Base-by-base conservation (phyloP, 352 stramenopile species). In the Phytophthora aleatoria region DNA sequence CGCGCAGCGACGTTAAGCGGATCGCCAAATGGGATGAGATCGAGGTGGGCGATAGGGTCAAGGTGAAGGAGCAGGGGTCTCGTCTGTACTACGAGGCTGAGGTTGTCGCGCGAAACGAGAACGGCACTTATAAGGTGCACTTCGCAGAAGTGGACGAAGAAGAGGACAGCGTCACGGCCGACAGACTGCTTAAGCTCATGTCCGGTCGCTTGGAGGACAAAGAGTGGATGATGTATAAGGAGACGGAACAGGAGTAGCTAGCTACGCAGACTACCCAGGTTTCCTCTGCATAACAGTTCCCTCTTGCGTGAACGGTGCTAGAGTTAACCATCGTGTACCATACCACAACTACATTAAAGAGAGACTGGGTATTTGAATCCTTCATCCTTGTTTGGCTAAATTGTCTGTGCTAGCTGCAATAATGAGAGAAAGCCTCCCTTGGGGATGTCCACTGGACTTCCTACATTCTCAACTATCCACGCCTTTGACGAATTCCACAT, bases 191-290 rank as follows among this genome's bases (percentile, higher is more conserved):
- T 47, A 90, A 90, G 51, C 72, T 88, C 61, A 90, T 87, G 78
- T 87, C 81, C 5, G 81, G 81, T 2, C 67, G 81, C 3, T 69
- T 90, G 30, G 78, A 88, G 50, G 69, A 86, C 35, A 88, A 87
- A 49, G 81, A 90, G 56, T 84, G 79, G 73, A 88, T 90, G 81
- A 90, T 88, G 78, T 87, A 82, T 50, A 90, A 85, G 64, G 76
- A 85, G 33, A 77, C 50, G 24, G 48, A 67, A 3, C 61, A 77
- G 3, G 71, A 77, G 52, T 49, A 62, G 41, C 11, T 48, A 43
- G 11, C 47, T 51, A 27, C 12, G 35, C 50, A 50, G 9, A 59
- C 50, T 51, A 47, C 54, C 28, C 20, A 20, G 20, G 20, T 20
- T 20, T 20, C 20, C 20, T 20, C 20, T 20, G 61, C 52, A 52